Evolutionary conservation across 768 basidiomycete genomes (phyloP).

Genomic region (Lactifluus pinguis): DNA sequence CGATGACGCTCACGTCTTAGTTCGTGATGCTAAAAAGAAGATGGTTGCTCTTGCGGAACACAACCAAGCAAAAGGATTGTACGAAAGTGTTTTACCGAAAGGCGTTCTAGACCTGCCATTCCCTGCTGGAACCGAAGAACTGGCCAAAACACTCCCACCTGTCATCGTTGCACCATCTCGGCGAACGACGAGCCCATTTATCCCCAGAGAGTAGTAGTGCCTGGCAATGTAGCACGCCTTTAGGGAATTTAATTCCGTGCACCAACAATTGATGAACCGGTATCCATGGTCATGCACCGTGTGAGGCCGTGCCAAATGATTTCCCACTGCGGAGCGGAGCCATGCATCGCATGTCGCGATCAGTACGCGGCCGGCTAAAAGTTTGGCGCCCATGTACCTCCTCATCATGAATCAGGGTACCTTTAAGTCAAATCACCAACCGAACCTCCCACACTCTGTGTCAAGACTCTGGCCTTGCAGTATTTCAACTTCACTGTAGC

Average conservation of each 20-base stretch:
- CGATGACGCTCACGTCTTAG: slow-evolving; percentile 77
- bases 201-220: slow-evolving; percentile 53
- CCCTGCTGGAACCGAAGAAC: slow-evolving; percentile 78
- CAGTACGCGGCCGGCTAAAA: too few species aligned
- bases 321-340: background rate
- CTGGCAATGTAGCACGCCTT: background rate
- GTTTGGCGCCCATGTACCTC: background rate
- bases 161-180: slow-evolving; percentile 65
- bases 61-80: slow-evolving; percentile 61
- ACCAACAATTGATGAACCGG: background rate
- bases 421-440: background rate
- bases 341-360: too few species aligned
- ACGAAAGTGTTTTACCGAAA: slow-evolving; percentile 71
- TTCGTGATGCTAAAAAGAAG: slow-evolving; percentile 88
- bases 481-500: too few species aligned
- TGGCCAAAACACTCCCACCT: slow-evolving; percentile 57
- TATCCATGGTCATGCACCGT: background rate
- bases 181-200: slow-evolving; percentile 65
- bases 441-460: background rate
- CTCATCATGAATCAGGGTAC: background rate
- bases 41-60: slow-evolving; percentile 50
- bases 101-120: slow-evolving; percentile 83
- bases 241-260: background rate
- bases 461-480: too few species aligned
- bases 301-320: background rate